Evolutionary conservation across 192 early-diverging fungal genomes (phyloP).

Genomic region (Chytriomyces sp.): DNA sequence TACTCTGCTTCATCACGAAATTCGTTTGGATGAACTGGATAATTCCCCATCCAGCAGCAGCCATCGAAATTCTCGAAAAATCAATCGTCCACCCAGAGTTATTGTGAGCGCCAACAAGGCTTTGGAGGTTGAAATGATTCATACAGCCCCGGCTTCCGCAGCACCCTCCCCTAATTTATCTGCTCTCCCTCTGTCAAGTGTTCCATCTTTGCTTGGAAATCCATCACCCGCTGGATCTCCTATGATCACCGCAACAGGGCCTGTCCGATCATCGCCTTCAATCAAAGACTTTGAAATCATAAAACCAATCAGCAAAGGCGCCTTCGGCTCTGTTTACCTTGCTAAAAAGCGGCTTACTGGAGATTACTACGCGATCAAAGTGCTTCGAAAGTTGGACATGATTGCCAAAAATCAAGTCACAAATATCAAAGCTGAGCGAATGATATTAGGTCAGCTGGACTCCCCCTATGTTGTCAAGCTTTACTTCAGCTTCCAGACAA

Average conservation of each 20-base stretch:
- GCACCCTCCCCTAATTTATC: conserved; percentile 30
- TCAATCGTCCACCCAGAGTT: conserved; percentile 45
- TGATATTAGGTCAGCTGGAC: conserved; percentile 87
- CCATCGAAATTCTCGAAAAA: conserved; percentile 5
- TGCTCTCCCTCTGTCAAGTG: conserved; percentile 20
- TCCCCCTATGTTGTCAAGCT: conserved; percentile 83
- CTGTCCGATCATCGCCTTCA: conserved; percentile 62
- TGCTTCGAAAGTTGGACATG: conserved; percentile 86
- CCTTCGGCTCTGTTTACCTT: conserved; percentile 85
- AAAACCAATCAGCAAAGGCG: conserved; percentile 89
- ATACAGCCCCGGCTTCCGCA: conserved; percentile 16
- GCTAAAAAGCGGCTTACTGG: conserved; percentile 85
- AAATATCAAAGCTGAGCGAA: conserved; percentile 87
- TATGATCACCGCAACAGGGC: background rate
- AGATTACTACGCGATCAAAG: conserved; percentile 88
- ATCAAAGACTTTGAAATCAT: conserved; percentile 92
- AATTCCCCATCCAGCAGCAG: conserved; percentile 15
- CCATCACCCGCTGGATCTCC: conserved; percentile 6
- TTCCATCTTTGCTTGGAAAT: background rate
- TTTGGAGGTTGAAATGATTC: conserved; percentile 52
- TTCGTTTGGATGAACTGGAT: conserved; percentile 1
- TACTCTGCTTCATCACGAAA: background rate
- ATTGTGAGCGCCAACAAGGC: conserved; percentile 50
- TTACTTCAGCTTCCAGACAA: conserved; percentile 83
- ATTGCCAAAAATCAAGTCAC: conserved; percentile 90